Evolutionary conservation across 352 stramenopile genomes (phyloP).

Genomic region (Elongisporangium senticosum): DNA sequence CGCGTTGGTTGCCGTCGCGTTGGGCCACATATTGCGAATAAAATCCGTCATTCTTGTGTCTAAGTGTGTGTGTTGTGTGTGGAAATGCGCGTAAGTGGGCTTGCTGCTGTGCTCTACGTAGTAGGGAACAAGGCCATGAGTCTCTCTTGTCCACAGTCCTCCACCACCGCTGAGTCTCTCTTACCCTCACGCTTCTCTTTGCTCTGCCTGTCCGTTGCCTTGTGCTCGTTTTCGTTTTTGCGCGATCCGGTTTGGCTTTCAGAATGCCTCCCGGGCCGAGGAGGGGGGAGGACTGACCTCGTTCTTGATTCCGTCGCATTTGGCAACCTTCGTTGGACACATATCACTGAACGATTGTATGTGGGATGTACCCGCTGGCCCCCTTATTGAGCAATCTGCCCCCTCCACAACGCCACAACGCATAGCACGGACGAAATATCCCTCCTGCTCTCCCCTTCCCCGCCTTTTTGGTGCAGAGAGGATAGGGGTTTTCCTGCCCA

Average conservation of each 20-base stretch:
- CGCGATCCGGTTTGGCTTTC: neutral
- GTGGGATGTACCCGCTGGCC: neutral
- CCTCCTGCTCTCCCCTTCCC: neutral
- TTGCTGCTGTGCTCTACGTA: neutral
- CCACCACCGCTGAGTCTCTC: no score
- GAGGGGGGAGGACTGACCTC: neutral
- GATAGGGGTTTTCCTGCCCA: neutral
- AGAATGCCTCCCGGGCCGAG: neutral
- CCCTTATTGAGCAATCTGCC: neutral
- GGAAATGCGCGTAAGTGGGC: no score
- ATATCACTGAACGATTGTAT: neutral
- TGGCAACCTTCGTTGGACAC: neutral
- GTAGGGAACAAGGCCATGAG: neutral
- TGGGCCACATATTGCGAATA: conserved; percentile 68
- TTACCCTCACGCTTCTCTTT: neutral
- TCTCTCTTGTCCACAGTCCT: no score
- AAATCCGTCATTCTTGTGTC: conserved; percentile 64
- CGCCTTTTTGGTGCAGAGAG: neutral
- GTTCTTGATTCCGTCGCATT: neutral
- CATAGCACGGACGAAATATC: neutral
- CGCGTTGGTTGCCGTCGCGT: conserved; percentile 6
- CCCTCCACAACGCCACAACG: neutral
- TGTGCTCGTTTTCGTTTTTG: neutral
- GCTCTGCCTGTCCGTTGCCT: neutral
- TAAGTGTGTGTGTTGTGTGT: conserved; percentile 6